phyloP scores from a whole-genome alignment of 164 flowering plant species.

The Platanus orientalis region DNA sequence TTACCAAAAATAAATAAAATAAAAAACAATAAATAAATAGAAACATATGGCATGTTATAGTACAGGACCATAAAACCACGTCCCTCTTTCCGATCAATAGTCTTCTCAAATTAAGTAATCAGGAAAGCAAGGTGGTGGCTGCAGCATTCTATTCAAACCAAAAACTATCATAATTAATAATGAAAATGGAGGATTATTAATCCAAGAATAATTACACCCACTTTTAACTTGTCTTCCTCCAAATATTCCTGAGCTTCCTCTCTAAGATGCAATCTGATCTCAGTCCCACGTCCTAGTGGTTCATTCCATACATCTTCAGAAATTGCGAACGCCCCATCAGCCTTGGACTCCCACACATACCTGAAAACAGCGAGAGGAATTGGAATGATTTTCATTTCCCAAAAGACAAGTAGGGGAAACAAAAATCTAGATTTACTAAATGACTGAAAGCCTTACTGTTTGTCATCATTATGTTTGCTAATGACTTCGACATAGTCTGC shows the following conservation, averaged over 20 bases:
- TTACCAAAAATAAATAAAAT: too few relatives aligned
- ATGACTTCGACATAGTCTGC: conserved; percentile 80
- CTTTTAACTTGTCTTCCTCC: conserved; percentile 69
- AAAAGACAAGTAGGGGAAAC: neutral
- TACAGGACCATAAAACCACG: neutral
- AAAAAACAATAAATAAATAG: too few relatives aligned
- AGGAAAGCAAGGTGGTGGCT: neutral
- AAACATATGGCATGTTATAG: too few relatives aligned
- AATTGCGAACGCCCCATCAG: conserved; percentile 74
- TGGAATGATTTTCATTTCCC: neutral
- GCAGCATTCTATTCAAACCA: neutral
- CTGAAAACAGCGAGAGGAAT: conserved; percentile 23
- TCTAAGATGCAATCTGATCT: conserved; percentile 64
- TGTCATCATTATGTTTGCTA: conserved; percentile 77
- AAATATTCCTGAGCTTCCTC: conserved; percentile 75
- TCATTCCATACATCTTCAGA: conserved; percentile 74
- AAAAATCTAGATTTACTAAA: neutral
- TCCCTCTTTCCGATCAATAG: neutral
- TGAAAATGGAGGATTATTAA: neutral
- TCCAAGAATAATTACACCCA: conserved; percentile 13
- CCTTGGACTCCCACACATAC: conserved; percentile 83
- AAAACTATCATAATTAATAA: neutral
- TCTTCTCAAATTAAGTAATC: neutral
- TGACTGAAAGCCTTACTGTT: conserved; percentile 44
- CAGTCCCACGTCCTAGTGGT: conserved; percentile 81